These are phyloP conservation scores for Fraxinus cuspidata DNA, from an alignment of 257 asterid species.

Conservation along the genomic window DNA sequence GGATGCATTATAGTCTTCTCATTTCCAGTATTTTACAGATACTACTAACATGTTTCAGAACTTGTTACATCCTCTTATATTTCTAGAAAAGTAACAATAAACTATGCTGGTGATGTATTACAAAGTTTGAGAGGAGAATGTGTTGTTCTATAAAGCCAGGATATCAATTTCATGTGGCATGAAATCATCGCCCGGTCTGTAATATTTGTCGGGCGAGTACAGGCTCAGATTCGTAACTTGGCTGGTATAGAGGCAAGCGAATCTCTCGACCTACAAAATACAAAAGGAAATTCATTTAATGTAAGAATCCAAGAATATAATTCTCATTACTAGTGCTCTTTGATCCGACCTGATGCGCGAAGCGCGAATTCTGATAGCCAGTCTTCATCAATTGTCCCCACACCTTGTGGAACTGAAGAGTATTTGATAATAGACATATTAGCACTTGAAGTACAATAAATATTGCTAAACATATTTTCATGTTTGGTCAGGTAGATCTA, in stretches of 20 bases:
- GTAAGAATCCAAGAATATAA: neutral
- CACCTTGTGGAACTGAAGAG: conserved; percentile 77
- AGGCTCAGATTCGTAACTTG: conserved; percentile 83
- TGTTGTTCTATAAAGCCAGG: conserved; percentile 40
- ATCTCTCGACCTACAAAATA: conserved; percentile 80
- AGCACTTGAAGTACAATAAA: neutral
- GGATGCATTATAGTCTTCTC: conserved; percentile 16
- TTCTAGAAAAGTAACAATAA: conserved; percentile 11
- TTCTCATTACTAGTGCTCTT: neutral
- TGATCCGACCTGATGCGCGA: conserved; percentile 85
- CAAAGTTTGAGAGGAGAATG: neutral
- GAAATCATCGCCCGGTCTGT: conserved; percentile 89
- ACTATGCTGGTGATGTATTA: neutral
- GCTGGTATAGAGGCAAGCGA: conserved; percentile 92
- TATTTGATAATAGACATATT: conserved; percentile 12
- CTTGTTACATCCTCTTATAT: neutral
- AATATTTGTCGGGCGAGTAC: conserved; percentile 89
- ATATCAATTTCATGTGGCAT: conserved; percentile 93
- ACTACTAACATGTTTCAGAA: conserved; percentile 19
- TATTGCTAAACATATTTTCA: neutral
- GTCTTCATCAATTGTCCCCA: conserved; percentile 99
- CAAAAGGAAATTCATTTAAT: neutral
- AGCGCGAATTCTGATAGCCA: conserved; percentile 95
- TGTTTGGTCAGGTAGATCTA: neutral
- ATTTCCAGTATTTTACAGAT: conserved; percentile 3